Percentiles rank a stretch among this genome's conserved stretches.
These are phyloP conservation scores for Earliella scabrosa DNA, from an alignment of 1,284 basidiomycete species.

Conservation along the genomic window DNA sequence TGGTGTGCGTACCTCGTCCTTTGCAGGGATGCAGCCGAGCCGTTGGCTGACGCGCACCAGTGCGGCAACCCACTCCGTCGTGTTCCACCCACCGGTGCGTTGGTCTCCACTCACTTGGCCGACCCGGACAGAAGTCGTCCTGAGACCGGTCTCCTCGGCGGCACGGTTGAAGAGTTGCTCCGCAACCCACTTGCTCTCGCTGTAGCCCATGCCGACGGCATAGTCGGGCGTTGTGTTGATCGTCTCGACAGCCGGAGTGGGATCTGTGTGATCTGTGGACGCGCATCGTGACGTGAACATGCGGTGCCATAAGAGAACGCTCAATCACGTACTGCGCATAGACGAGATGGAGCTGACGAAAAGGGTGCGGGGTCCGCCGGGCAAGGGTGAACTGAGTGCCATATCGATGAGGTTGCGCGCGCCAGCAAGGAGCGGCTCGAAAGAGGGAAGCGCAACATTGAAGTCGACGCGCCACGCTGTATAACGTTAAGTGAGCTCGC, in stretches of 20 bases:
- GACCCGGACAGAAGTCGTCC: slow-evolving; percentile 19
- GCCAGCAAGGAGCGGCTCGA: slow-evolving; percentile 41
- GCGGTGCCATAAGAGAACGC: not conserved
- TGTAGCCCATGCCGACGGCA: slow-evolving; percentile 14
- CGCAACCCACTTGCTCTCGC: slow-evolving; percentile 13
- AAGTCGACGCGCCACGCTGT: slow-evolving; percentile 50
- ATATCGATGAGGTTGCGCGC: slow-evolving; percentile 47
- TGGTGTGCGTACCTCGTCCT: slow-evolving; percentile 14
- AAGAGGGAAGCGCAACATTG: slow-evolving; percentile 38
- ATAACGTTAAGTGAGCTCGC: not conserved
- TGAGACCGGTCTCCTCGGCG: slow-evolving; percentile 10
- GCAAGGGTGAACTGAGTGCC: slow-evolving; percentile 34
- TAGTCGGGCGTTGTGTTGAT: slow-evolving; percentile 11
- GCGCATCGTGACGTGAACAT: not conserved
- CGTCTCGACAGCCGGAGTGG: not conserved
- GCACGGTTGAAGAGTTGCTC: slow-evolving; percentile 5
- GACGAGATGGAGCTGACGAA: slow-evolving; percentile 32
- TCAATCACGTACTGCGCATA: slow-evolving; percentile 17
- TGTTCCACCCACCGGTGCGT: slow-evolving; percentile 22
- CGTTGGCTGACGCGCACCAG: slow-evolving; percentile 18
- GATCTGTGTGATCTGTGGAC: not conserved
- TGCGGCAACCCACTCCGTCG: slow-evolving; percentile 25
- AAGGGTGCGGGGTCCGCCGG: slow-evolving; percentile 25
- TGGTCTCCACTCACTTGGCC: slow-evolving; percentile 26
- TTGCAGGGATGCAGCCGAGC: slow-evolving; percentile 14